These are phyloP conservation scores for Mesostigma viride DNA, from an alignment of 139 green algal species.

Conservation along the genomic window DNA sequence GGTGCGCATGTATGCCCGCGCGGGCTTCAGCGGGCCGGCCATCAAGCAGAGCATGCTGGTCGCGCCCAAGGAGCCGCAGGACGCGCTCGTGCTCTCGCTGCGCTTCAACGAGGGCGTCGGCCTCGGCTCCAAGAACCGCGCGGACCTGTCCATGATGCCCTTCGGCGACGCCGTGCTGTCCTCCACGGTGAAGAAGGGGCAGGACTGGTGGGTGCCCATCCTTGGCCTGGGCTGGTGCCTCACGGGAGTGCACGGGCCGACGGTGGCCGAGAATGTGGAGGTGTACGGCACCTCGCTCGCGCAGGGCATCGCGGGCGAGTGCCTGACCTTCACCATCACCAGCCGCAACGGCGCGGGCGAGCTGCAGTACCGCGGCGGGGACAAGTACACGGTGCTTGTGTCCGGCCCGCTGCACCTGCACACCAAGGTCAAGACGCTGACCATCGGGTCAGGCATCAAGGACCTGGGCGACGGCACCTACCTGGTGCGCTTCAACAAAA, in stretches of 20 bases:
- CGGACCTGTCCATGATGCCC: not conserved
- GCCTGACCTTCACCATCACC: slow-evolving; percentile 15
- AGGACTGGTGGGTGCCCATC: not conserved
- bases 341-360: slow-evolving; percentile 13
- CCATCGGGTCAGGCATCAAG: slow-evolving; percentile 6
- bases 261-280: too few species aligned
- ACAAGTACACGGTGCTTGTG: slow-evolving; percentile 15
- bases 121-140: not conserved
- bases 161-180: not conserved
- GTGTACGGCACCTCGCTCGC: slow-evolving; percentile 8
- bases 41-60: not conserved
- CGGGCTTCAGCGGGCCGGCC: not conserved
- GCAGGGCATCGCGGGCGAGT: slow-evolving; percentile 19
- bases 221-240: not conserved
- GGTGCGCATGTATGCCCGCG: not conserved
- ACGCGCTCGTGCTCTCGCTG: slow-evolving; percentile 7
- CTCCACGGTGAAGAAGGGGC: not conserved
- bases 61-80: not conserved
- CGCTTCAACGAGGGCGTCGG: slow-evolving; percentile 18
- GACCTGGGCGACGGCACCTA: slow-evolving; percentile 22
- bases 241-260: too few species aligned
- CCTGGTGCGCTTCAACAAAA: slow-evolving; percentile 10
- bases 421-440: slow-evolving; percentile 8
- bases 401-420: slow-evolving; percentile 24
- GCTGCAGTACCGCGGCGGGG: slow-evolving; percentile 15